phyloP scores from a whole-genome alignment of 345 rosid genomes.

The Raphanus raphanistrum region DNA sequence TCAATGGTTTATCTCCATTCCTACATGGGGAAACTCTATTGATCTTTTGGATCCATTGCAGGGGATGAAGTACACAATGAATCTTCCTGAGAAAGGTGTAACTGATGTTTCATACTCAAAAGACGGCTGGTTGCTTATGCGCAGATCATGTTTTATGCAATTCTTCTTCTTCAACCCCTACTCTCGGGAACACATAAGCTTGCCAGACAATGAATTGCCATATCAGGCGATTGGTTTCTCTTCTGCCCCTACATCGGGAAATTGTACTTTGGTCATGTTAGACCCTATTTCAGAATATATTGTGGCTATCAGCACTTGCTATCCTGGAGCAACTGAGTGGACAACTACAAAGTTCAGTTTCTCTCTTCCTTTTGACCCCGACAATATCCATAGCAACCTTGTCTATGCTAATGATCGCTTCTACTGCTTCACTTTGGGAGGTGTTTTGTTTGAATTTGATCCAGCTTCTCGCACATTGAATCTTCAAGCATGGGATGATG shows the following conservation, averaged over 20 bases:
- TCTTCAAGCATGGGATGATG: neutral
- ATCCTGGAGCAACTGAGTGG: neutral
- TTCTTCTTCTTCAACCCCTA: neutral
- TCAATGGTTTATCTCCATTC: neutral
- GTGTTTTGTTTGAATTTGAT: neutral
- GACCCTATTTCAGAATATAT: neutral
- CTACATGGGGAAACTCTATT: neutral
- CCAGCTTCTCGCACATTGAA: neutral
- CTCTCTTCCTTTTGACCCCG: neutral
- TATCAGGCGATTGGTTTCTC: neutral
- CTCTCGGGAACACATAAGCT: neutral
- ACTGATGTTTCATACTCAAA: neutral
- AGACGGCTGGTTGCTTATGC: neutral
- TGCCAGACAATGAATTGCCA: neutral
- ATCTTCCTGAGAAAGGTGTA: neutral
- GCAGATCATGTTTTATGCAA: neutral
- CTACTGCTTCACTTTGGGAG: neutral
- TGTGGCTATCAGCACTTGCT: neutral
- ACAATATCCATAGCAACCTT: neutral
- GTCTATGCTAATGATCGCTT: neutral
- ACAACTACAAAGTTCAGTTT: neutral
- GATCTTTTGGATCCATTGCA: neutral
- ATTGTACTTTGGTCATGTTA: neutral
- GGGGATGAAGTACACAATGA: neutral
- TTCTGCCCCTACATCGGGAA: neutral